Evolutionary conservation across 139 green algal genomes (phyloP).

Genomic region (Mychonastes homosphaera): DNA sequence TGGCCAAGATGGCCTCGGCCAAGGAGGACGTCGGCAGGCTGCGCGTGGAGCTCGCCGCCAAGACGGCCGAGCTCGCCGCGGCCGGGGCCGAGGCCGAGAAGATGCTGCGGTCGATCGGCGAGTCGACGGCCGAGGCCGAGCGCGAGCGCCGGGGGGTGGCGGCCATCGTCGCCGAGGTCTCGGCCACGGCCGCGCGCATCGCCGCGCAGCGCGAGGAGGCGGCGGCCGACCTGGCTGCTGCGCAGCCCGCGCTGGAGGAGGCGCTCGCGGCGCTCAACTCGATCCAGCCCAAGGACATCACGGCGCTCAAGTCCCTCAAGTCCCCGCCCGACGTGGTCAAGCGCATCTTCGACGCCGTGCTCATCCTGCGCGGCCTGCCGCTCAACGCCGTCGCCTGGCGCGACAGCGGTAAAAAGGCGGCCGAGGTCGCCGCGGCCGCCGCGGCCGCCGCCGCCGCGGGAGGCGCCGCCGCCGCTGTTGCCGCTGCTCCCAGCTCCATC

Average conservation of each 20-base stretch:
- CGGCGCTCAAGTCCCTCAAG: conserved; percentile 80
- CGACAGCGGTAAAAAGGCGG: too few species aligned
- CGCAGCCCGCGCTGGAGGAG: conserved; percentile 84
- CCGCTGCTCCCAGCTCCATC: neutral
- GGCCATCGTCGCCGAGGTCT: conserved; percentile 69
- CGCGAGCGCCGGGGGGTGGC: conserved; percentile 79
- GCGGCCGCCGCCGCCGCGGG: too few species aligned
- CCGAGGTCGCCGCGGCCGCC: too few species aligned
- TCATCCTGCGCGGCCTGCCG: conserved; percentile 62
- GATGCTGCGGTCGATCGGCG: conserved; percentile 82
- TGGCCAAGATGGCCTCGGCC: conserved; percentile 88
- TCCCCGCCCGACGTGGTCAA: conserved; percentile 92
- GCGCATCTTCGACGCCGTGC: conserved; percentile 90
- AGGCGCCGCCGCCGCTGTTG: too few species aligned
- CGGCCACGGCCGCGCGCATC: conserved; percentile 48
- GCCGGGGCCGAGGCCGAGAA: conserved; percentile 68
- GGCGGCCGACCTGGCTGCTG: conserved; percentile 74
- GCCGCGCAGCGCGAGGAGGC: conserved; percentile 63
- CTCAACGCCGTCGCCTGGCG: conserved; percentile 21
- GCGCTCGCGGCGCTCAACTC: conserved; percentile 77
- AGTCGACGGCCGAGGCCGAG: conserved; percentile 79
- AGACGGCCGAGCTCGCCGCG: conserved; percentile 67
- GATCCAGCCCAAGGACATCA: conserved; percentile 74
- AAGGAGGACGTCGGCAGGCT: conserved; percentile 85
- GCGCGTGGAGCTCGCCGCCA: conserved; percentile 81